Conservation (phyloP, 2,329 filamentous ascomycete genomes). For the Dactylella cylindrospora region DNA sequence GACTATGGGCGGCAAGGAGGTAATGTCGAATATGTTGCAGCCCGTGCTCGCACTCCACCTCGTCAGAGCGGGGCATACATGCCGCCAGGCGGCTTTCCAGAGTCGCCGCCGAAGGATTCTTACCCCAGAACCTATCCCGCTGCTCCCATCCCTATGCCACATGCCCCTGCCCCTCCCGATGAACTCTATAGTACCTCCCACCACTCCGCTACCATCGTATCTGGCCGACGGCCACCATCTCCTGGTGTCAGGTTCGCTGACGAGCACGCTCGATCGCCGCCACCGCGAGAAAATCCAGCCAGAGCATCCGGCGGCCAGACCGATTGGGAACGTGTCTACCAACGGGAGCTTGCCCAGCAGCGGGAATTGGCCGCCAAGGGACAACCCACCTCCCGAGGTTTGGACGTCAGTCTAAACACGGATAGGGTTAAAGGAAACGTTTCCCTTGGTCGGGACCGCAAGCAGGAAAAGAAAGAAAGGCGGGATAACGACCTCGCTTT, state of each 20-base stretch:
- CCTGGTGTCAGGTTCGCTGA: constrained; percentile 37
- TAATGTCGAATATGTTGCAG: constrained; percentile 10
- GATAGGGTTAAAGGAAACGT: constrained; percentile 26
- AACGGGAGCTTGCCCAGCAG: constrained; percentile 29
- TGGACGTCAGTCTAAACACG: constrained; percentile 26
- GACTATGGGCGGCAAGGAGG: constrained; percentile 35
- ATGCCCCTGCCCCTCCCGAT: constrained; percentile 36
- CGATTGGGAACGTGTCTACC: constrained; percentile 32
- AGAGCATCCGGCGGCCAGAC: constrained; percentile 15
- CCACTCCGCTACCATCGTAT: constrained; percentile 21
- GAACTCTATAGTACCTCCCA: constrained; percentile 13
- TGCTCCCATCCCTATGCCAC: constrained; percentile 21
- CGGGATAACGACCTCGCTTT: constrained; percentile 26
- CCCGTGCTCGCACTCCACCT: constrained; percentile 7
- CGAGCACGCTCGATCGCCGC: neutral
- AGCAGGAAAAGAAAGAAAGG: constrained; percentile 23
- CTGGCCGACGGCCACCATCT: constrained; percentile 35
- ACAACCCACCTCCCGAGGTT: constrained; percentile 13
- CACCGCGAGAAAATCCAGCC: constrained; percentile 17
- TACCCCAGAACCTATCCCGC: constrained; percentile 28
- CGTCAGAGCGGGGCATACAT: constrained; percentile 14
- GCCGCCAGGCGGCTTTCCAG: constrained; percentile 35
- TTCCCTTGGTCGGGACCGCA: constrained; percentile 16
- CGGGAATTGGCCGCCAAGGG: constrained; percentile 11
- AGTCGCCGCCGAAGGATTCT: constrained; percentile 33